Evolutionary conservation across 176 grass and related monocot species (phyloP), one percentile per base, ranked within the genome.

Genomic region (Chrysopogon serrulatus): DNA sequence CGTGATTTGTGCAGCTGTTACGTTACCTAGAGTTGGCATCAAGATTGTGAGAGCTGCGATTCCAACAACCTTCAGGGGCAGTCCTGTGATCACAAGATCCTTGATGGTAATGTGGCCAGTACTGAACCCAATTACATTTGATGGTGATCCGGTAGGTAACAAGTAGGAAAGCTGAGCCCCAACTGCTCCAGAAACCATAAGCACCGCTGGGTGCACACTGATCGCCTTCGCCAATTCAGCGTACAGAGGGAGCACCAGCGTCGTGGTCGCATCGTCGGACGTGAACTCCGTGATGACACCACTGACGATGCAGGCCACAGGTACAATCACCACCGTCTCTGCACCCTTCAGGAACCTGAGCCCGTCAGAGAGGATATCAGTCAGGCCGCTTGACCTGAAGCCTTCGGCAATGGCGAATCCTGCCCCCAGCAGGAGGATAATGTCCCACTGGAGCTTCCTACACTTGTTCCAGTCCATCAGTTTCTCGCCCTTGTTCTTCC

Each of bases 381-480:
- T 88, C 5, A 98, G 87, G 51, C 95, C 92, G 11, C 88, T 98
- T 23, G 90, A 79, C 11, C 35, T 90, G 47, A 98, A 94, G 53
- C 95, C 95, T 6, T 92, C 81, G 3, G 95, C 92, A 34, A 98
- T 98, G 10, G 92, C 95, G 26, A 98, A 98, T 10, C 92, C 95
- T 2, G 95, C 95, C 11, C 95, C 92, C 32, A 98, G 90, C 34
- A 98, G 88, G n/a, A 98, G 90, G 51, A 98, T 79, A 51, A 98
- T 95, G 81, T 80, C 89, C 95, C 95, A 98, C 23, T 81, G 95
- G 0, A 95, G 82, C 84, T 95, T 98, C 90, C 83, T 93, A 91
- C 95, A 98, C 86, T 93, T 98, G 90, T 90, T 88, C 92, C 92
- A 95, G 87, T 98, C 95, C 95, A 98, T 98, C 43, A 98, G 84